Conservation (phyloP, 2,329 filamentous ascomycete genomes). For the Phoma herbarum region DNA sequence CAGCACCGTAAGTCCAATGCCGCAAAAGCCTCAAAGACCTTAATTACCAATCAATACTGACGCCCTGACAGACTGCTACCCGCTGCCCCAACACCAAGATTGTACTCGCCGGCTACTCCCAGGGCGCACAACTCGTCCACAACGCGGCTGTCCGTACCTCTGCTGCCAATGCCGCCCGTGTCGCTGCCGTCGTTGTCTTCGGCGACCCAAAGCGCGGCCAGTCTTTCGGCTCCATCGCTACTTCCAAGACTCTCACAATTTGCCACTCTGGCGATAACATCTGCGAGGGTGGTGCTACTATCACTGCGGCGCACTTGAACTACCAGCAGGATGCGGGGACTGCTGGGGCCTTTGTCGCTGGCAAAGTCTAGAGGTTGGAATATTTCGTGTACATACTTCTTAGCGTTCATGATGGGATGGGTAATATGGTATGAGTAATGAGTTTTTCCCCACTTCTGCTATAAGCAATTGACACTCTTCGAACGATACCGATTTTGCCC, state of each 20-base stretch:
- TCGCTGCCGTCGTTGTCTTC: conserved; percentile 42
- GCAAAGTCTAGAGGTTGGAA: conserved; percentile 11
- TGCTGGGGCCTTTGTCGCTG: conserved; percentile 27
- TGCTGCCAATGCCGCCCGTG: conserved; percentile 24
- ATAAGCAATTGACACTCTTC: too few species aligned
- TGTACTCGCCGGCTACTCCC: conserved; percentile 36
- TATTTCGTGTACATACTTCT: too few species aligned
- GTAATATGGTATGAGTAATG: too few species aligned
- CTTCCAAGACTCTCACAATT: conserved; percentile 37
- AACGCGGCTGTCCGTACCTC: conserved; percentile 48
- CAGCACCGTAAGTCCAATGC: conserved; percentile 35
- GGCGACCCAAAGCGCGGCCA: conserved; percentile 46
- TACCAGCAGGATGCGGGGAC: conserved; percentile 26
- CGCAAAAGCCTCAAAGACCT: not conserved
- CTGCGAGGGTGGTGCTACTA: conserved; percentile 25
- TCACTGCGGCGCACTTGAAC: conserved; percentile 26
- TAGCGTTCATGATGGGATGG: too few species aligned
- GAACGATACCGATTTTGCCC: too few species aligned
- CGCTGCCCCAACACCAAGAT: conserved; percentile 35
- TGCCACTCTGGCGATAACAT: conserved; percentile 46
- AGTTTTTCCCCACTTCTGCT: too few species aligned
- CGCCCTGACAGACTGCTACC: conserved; percentile 15
- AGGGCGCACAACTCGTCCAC: conserved; percentile 54
- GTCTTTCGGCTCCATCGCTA: conserved; percentile 34
- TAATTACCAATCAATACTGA: too few species aligned